Base-by-base conservation (phyloP, 2,329 filamentous ascomycete genomes). In the Trichophyton rubrum region DNA sequence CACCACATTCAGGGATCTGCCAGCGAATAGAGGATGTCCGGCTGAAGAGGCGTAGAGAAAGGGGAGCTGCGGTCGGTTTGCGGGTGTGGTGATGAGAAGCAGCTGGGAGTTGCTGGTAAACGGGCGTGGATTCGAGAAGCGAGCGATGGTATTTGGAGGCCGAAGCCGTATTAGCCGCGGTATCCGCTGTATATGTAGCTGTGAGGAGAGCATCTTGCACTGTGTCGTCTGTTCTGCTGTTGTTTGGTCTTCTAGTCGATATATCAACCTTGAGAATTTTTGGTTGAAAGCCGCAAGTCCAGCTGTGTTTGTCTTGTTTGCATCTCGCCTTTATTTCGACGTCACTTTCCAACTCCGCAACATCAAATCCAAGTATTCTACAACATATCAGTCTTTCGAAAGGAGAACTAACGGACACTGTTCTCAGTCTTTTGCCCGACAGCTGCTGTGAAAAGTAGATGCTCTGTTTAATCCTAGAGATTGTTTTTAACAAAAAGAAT, bases 31-130 rank as follows among this genome's bases (percentile, higher is more conserved):
- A 47, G 38, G 64, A 60, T 40, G 69, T 71, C 73, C 76, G 69
- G 73, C 74, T 66, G 65, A 69, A 67, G 80, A 76, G 63, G 81
- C 79, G 64, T 84, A 80, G 57, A 88, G 81, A 73, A 88, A 89
- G 38, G 82, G 82, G 35, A 86, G 75, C 69, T 86, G 83, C 45
- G 85, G 85, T 33, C 85, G 82, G 56, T 77, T 73, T 56, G 73
- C 69, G n/a, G 75, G 70, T 6, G 56, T 30, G n/a, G 38, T 59
- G 65, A 84, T 69, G 62, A 83, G 75, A 58, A 80, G 77, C 56
- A 80, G 77, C 47, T 75, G 77, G 40, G 78, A 75, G 66, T 79
- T 81, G 64, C 81, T 79, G 15, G 83, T 85, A 72, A 87, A 86
- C 40, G 76, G 77, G 53, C 83, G 80, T 22, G 68, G 66, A 41